Evolutionary conservation across 1,284 basidiomycete genomes (phyloP).

Genomic region (Pyrrhoderma lamaoense): DNA sequence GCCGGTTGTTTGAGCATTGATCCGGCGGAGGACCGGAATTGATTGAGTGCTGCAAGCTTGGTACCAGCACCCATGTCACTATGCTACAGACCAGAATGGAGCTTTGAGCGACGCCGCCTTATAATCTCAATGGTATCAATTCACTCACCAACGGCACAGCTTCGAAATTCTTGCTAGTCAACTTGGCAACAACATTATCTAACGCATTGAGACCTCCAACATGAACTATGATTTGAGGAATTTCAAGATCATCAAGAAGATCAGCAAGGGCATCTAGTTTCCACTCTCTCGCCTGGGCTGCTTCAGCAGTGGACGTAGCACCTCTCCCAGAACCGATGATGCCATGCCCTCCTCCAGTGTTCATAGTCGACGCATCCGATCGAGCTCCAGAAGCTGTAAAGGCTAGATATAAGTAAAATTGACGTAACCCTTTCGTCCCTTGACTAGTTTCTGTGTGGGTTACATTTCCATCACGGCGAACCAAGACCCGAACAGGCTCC

Average conservation of each 20-base stretch:
- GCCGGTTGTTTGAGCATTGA: conserved; percentile 52
- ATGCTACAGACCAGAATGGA: conserved; percentile 41
- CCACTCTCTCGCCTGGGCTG: conserved; percentile 88
- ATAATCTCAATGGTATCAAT: too few relatives aligned
- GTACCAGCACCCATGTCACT: conserved; percentile 81
- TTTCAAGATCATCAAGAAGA: conserved; percentile 85
- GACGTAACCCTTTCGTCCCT: conserved; percentile 77
- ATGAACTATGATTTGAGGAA: conserved; percentile 80
- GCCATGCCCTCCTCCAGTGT: conserved; percentile 62
- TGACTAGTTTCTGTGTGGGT: conserved; percentile 63
- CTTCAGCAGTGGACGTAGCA: conserved; percentile 67
- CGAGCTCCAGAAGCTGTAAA: conserved; percentile 75
- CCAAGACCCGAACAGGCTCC: conserved; percentile 93
- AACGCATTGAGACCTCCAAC: conserved; percentile 82
- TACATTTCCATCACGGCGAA: conserved; percentile 88
- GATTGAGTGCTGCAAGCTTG: conserved; percentile 72
- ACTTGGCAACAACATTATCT: conserved; percentile 83
- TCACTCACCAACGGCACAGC: conserved; percentile 68
- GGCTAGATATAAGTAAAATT: conserved; percentile 89
- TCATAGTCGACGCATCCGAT: conserved; percentile 47
- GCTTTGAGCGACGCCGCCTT: too few relatives aligned
- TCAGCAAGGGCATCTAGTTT: conserved; percentile 94
- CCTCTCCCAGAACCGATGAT: conserved; percentile 87
- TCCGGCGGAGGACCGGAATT: conserved; percentile 58
- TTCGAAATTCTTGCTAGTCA: conserved; percentile 81